Percentiles rank a stretch among this genome's conserved stretches.
Evolutionary conservation across 306 rosid species (phyloP).

Genomic region (Prunus padus): DNA sequence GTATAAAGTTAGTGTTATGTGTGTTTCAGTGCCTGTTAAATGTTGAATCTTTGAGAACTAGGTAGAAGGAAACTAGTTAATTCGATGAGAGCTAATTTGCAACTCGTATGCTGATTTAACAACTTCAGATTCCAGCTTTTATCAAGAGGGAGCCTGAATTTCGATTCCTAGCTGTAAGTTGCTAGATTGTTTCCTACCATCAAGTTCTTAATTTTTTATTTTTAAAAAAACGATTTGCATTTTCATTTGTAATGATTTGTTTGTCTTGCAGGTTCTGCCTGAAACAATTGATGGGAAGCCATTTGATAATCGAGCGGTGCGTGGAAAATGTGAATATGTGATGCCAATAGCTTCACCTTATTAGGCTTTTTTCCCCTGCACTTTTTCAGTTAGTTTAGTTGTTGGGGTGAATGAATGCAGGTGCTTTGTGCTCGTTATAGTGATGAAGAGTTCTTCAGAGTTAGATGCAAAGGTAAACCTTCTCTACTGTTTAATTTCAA

Average conservation of each 20-base stretch:
- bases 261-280: slow-evolving; percentile 58
- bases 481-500: slow-evolving; percentile 1
- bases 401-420: slow-evolving; percentile 35
- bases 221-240: not conserved
- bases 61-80: no score
- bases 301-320: slow-evolving; percentile 61
- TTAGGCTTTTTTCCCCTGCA: no score
- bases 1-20: slow-evolving; percentile 24
- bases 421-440: slow-evolving; percentile 87
- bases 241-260: slow-evolving; percentile 18
- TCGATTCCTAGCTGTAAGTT: slow-evolving; percentile 82
- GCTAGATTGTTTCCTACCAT: slow-evolving; percentile 9
- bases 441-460: slow-evolving; percentile 78
- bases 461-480: slow-evolving; percentile 74
- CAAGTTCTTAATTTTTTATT: not conserved
- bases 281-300: slow-evolving; percentile 65
- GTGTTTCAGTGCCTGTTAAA: slow-evolving; percentile 7
- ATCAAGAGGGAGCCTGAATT: slow-evolving; percentile 85
- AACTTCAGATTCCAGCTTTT: slow-evolving; percentile 76
- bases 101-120: slow-evolving; percentile 7
- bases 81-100: not conserved
- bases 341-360: not conserved
- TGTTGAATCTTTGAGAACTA: not conserved
- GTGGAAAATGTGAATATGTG: slow-evolving; percentile 20
- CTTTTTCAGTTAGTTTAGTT: not conserved